phyloP scores from a whole-genome alignment of 371 early-diverging fungal genomes.

The Mortierella polycephala region DNA sequence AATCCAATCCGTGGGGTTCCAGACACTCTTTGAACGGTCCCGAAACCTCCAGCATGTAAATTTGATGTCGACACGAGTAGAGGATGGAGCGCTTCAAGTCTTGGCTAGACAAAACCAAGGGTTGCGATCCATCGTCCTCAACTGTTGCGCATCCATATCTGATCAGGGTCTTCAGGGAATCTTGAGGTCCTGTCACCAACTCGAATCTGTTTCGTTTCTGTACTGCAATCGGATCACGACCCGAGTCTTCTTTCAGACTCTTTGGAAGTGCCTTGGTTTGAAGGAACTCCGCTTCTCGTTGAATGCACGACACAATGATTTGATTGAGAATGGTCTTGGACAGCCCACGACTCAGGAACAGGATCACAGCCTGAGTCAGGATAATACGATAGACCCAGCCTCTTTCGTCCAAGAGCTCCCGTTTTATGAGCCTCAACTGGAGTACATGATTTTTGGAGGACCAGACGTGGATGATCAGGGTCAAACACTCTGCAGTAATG shows the following conservation, averaged over 20 bases:
- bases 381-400: neutral
- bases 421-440: slow-evolving; percentile 26
- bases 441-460: slow-evolving; percentile 21
- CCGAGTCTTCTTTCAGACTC: slow-evolving; percentile 23
- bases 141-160: slow-evolving; percentile 28
- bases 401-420: neutral
- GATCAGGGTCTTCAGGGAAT: slow-evolving; percentile 17
- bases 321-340: slow-evolving; percentile 22
- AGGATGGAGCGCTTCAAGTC: slow-evolving; percentile 18
- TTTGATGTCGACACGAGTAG: slow-evolving; percentile 33
- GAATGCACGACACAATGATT: slow-evolving; percentile 11
- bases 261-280: slow-evolving; percentile 23
- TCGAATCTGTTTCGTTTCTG: slow-evolving; percentile 23
- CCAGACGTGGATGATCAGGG: neutral
- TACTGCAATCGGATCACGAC: slow-evolving; percentile 31
- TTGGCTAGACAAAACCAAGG: slow-evolving; percentile 8
- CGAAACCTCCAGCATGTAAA: slow-evolving; percentile 19
- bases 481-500: no score
- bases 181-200: slow-evolving; percentile 7
- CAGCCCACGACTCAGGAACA: neutral
- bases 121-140: slow-evolving; percentile 13
- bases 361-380: neutral
- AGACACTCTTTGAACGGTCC: slow-evolving; percentile 23
- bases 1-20: slow-evolving; percentile 25
- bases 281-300: slow-evolving; percentile 27